These are phyloP conservation scores for Aspergillus piperis DNA, from an alignment of 2,329 filamentous ascomycete genomes.

Conservation along the genomic window DNA sequence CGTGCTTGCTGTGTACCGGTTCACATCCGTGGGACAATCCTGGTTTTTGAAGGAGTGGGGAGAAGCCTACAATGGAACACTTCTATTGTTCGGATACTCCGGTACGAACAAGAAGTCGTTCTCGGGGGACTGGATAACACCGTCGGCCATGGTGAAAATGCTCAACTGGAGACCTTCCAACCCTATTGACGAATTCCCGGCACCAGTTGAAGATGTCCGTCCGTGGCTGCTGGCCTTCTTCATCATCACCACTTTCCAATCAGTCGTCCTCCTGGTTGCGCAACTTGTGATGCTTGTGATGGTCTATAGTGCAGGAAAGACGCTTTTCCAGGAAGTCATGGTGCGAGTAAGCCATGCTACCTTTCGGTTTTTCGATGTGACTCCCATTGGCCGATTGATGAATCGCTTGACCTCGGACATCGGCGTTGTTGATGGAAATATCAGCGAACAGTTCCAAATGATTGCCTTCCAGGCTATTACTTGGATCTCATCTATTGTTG, in stretches of 20 bases:
- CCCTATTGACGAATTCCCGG: constrained; percentile 57
- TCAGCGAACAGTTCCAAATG: constrained; percentile 70
- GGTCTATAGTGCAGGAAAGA: constrained; percentile 73
- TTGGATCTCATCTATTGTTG: constrained; percentile 70
- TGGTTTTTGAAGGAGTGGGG: constrained; percentile 90
- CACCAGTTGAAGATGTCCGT: constrained; percentile 65
- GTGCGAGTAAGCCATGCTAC: constrained; percentile 73
- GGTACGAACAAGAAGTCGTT: constrained; percentile 14
- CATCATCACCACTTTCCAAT: constrained; percentile 62
- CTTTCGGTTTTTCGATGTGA: constrained; percentile 89
- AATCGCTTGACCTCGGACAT: constrained; percentile 90
- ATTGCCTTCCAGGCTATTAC: constrained; percentile 71
- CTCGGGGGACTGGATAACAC: constrained; percentile 2
- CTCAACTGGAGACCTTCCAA: constrained; percentile 26
- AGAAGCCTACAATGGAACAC: constrained; percentile 62
- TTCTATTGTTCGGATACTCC: constrained; percentile 23
- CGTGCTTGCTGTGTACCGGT: constrained; percentile 64
- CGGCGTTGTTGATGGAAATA: constrained; percentile 83
- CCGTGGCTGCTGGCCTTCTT: constrained; percentile 77
- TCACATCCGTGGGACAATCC: constrained; percentile 65
- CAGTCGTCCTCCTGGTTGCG: constrained; percentile 61
- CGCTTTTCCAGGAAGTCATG: constrained; percentile 73
- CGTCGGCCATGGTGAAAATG: constrained; percentile 9
- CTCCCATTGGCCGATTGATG: constrained; percentile 85
- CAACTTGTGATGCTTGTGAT: constrained; percentile 73